A percentile compares a stretch with the other conserved stretches of the same genome.
Conservation (phyloP, 2,329 filamentous ascomycete species). For the Iodosphaeria phyllophila region DNA sequence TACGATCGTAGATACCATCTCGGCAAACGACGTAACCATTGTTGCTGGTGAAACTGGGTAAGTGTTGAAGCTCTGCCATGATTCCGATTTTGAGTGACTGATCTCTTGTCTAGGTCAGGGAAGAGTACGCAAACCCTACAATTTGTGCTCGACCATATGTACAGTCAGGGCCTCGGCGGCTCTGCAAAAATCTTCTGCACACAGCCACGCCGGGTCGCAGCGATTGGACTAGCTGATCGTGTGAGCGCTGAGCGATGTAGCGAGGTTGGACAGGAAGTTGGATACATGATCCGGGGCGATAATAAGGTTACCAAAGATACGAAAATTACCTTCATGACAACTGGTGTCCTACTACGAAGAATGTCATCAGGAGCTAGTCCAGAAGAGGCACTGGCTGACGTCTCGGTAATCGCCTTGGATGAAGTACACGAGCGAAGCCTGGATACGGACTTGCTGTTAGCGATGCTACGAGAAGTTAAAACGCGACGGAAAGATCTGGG, state of each 20-base stretch:
- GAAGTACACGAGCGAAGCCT: constrained; percentile 92
- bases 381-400: constrained; percentile 70
- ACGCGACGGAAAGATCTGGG: constrained; percentile 60
- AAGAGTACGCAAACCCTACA: constrained; percentile 96
- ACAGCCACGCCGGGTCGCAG: constrained; percentile 85
- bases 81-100: no score
- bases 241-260: constrained; percentile 83
- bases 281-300: constrained; percentile 82
- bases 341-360: constrained; percentile 74
- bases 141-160: constrained; percentile 84
- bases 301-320: constrained; percentile 57
- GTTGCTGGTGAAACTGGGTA: constrained; percentile 95
- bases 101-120: no score
- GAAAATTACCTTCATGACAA: constrained; percentile 89
- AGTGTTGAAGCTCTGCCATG: no score
- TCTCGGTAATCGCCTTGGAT: constrained; percentile 89
- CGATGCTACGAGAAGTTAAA: constrained; percentile 69
- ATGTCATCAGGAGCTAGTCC: constrained; percentile 69
- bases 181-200: constrained; percentile 86
- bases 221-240: constrained; percentile 80
- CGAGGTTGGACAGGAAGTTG: constrained; percentile 69
- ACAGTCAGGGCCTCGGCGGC: constrained; percentile 53
- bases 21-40: constrained; percentile 72
- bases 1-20: constrained; percentile 57
- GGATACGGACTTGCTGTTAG: constrained; percentile 86